Conservation (phyloP, 2,329 filamentous ascomycete species). For the Monosporascus sp. region DNA sequence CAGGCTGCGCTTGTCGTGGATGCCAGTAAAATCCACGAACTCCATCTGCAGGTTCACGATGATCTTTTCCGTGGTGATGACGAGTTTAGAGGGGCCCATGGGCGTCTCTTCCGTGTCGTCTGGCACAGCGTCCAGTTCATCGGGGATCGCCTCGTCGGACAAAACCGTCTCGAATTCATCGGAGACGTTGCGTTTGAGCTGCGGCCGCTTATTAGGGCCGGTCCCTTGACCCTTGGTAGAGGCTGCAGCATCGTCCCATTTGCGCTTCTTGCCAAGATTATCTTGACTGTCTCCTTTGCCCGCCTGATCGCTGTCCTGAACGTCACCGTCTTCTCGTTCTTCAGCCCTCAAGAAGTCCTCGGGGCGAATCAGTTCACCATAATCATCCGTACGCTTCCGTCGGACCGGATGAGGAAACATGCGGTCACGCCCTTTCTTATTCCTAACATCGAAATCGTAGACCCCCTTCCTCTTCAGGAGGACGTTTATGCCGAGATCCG, state of each 20-base stretch:
- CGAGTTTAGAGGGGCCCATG: conserved; percentile 69
- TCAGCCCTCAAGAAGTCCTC: conserved; percentile 93
- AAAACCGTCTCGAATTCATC: conserved; percentile 42
- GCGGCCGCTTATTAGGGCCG: conserved; percentile 57
- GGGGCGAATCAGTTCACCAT: conserved; percentile 86
- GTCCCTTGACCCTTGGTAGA: conserved; percentile 36
- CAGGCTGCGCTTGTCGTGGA: conserved; percentile 90
- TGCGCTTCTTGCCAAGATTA: conserved; percentile 83
- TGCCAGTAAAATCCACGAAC: conserved; percentile 84
- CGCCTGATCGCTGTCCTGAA: conserved; percentile 52
- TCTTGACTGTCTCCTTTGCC: conserved; percentile 50
- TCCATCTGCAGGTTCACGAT: conserved; percentile 71
- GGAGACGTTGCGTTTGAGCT: conserved; percentile 35
- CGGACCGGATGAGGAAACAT: conserved; percentile 86
- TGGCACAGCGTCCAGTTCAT: conserved; percentile 56
- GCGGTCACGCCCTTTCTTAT: conserved; percentile 86
- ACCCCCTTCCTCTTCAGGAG: conserved; percentile 82
- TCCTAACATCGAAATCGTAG: conserved; percentile 89
- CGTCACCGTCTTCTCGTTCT: conserved; percentile 73
- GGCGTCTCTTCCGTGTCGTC: conserved; percentile 47
- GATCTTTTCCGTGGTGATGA: conserved; percentile 59
- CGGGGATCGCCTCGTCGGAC: conserved; percentile 38
- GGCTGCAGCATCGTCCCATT: conserved; percentile 71
- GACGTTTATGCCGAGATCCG: conserved; percentile 88
- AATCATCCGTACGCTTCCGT: conserved; percentile 78